Evolutionary conservation across 1,284 basidiomycete genomes (phyloP).

Genomic region (Tausonia pullulans): DNA sequence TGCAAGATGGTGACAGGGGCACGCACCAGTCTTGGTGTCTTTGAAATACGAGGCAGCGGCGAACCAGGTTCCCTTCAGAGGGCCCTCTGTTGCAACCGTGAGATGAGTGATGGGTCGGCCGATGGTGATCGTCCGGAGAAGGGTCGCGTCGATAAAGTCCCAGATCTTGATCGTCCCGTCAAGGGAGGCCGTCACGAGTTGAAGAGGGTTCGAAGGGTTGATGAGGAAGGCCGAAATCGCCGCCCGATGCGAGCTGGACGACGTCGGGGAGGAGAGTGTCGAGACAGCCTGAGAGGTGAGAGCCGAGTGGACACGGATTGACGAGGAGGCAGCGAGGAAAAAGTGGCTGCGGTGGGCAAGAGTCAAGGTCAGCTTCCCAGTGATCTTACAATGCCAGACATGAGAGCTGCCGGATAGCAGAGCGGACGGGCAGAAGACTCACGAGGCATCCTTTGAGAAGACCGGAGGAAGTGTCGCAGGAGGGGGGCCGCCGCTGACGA

Average conservation of each 20-base stretch:
- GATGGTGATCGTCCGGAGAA: constrained; percentile 62
- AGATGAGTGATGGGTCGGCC: constrained; percentile 62
- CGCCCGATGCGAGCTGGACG: constrained; percentile 39
- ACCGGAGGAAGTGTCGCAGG: not conserved
- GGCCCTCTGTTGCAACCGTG: constrained; percentile 52
- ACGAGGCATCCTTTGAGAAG: constrained; percentile 1
- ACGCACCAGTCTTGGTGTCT: no score
- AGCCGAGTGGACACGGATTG: constrained; percentile 65
- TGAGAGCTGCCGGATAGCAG: no score
- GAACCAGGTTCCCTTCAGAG: constrained; percentile 47
- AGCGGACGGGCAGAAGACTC: not conserved
- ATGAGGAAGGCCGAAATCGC: constrained; percentile 63
- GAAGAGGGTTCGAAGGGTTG: constrained; percentile 77
- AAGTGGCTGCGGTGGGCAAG: constrained; percentile 2
- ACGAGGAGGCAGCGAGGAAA: constrained; percentile 4
- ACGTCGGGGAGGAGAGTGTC: constrained; percentile 49
- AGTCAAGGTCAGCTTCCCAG: not conserved
- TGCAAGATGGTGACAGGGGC: no score
- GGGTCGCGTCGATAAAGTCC: constrained; percentile 80
- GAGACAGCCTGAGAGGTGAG: constrained; percentile 67
- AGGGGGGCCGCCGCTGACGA: no score
- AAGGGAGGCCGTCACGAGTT: constrained; percentile 73
- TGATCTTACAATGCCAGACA: no score
- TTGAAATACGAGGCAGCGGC: constrained; percentile 27
- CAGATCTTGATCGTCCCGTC: constrained; percentile 80